phyloP scores from a whole-genome alignment of 768 basidiomycete genomes.

The Mycena indigotica region DNA sequence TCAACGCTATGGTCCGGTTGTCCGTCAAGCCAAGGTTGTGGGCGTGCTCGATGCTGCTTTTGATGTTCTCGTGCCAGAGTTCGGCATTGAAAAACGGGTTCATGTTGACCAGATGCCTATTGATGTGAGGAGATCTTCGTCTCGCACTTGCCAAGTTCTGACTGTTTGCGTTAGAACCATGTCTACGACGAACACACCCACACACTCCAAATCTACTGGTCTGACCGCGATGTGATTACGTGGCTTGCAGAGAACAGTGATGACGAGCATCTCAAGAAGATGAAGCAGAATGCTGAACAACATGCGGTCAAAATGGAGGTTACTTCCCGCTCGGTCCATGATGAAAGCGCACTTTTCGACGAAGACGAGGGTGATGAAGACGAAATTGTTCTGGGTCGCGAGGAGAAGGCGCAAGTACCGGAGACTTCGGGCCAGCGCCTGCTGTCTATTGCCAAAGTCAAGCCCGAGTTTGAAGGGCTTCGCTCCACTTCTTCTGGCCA shows the following conservation, averaged over 20 bases:
- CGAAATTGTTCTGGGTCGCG: constrained; percentile 77
- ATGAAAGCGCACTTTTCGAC: constrained; percentile 86
- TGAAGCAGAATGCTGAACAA: constrained; percentile 90
- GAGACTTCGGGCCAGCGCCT: constrained; percentile 78
- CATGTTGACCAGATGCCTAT: constrained; percentile 99
- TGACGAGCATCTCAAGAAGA: constrained; percentile 93
- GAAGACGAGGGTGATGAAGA: constrained; percentile 85
- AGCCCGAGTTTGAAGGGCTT: constrained; percentile 84
- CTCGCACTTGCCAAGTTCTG: not conserved
- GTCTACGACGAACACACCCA: constrained; percentile 95
- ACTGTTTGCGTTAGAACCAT: constrained; percentile 70
- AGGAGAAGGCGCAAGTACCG: constrained; percentile 39
- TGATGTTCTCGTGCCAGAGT: constrained; percentile 94
- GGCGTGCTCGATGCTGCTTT: constrained; percentile 97
- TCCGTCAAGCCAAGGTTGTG: constrained; percentile 93
- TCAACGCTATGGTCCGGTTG: constrained; percentile 90
- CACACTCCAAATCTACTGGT: constrained; percentile 95
- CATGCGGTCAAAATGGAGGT: constrained; percentile 93
- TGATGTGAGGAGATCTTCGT: constrained; percentile 58
- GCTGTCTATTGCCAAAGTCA: constrained; percentile 72
- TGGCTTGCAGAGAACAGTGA: constrained; percentile 96
- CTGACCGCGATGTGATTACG: constrained; percentile 86
- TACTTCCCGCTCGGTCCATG: constrained; percentile 78
- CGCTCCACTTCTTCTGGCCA: constrained; percentile 76
- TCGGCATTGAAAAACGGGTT: constrained; percentile 98